A percentile compares a stretch with the other conserved stretches of the same genome.
These are phyloP conservation scores for Rostrohypoxylon terebratum DNA, from an alignment of 495 filamentous ascomycete species.

Conservation along the genomic window DNA sequence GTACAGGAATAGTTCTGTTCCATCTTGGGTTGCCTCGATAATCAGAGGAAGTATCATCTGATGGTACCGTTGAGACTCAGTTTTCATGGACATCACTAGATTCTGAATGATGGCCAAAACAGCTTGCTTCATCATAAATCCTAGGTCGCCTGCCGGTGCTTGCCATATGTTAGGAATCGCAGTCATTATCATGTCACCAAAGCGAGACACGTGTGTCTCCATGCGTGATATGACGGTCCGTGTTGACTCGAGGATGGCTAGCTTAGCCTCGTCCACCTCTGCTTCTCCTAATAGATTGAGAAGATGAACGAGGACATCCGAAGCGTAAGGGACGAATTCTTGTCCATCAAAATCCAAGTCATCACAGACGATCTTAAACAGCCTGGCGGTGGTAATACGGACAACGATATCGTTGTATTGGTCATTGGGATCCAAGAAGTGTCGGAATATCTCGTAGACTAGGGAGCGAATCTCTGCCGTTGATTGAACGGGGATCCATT, in stretches of 20 bases:
- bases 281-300: slow-evolving; percentile 83
- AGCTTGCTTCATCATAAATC: slow-evolving; percentile 87
- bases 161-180: slow-evolving; percentile 89
- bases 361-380: slow-evolving; percentile 81
- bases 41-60: slow-evolving; percentile 81
- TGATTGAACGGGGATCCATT: slow-evolving; percentile 86
- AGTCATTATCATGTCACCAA: slow-evolving; percentile 81
- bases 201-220: slow-evolving; percentile 77
- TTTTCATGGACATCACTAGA: slow-evolving; percentile 81
- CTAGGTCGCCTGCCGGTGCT: slow-evolving; percentile 74
- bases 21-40: slow-evolving; percentile 77
- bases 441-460: slow-evolving; percentile 90
- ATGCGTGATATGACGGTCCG: slow-evolving; percentile 81
- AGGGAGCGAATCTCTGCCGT: slow-evolving; percentile 70
- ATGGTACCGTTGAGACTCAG: slow-evolving; percentile 78
- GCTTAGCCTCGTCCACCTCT: slow-evolving; percentile 85
- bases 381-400: slow-evolving; percentile 86
- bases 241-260: slow-evolving; percentile 86
- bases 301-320: slow-evolving; percentile 72
- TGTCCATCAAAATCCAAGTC: slow-evolving; percentile 82
- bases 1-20: slow-evolving; percentile 83
- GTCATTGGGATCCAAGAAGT: slow-evolving; percentile 83
- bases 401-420: slow-evolving; percentile 90
- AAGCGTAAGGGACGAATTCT: slow-evolving; percentile 77
- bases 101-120: slow-evolving; percentile 85